Base-by-base conservation (phyloP, 2,329 filamentous ascomycete species). In the Penicillium sp. region DNA sequence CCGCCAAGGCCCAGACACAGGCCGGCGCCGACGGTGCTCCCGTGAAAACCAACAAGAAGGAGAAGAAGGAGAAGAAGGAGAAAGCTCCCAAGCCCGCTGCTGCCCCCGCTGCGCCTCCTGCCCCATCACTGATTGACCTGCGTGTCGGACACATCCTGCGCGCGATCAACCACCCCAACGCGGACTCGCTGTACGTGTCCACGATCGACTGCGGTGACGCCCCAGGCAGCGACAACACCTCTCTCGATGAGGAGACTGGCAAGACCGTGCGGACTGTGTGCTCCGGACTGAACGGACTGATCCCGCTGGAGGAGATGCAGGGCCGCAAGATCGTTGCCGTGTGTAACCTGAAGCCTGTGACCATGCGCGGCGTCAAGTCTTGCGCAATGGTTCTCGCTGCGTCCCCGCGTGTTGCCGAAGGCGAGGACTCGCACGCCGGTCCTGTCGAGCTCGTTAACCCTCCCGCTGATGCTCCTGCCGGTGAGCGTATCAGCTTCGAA, bases 341-440 rank as follows among this genome's bases (percentile, higher is more conserved):
- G 23, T 96, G 91, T 83, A 99, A 99, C 78, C 85, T 99, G 67
- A 99, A 99, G 83, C 94, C 94, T 50, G 94, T 97, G 75, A 99
- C 96, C 77, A 99, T 99, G 94, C 90, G 94, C 63, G 94, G 94
- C 66, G 84, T 91, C 73, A 89, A 89, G 74, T 89, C 83, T 33
- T 82, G 78, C 54, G 89, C 93, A 70, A 97, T 99, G 94, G 94
- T 99, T 17, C 85, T 99, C 39, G 94, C 94, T 10, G 94, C 94
- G 2, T 96, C 91, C 19, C 94, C 93, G n/a, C 83, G 83, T 59
- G 76, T 90, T 48, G 87, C 88, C 70, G 90, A 93, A 70, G 93
- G 92, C 44, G 93, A 92, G 72, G 89, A 85, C 72, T 86, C 93
- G 74, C 91, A 96, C 81, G 91, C 88, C 64, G 90, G 91, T 3